Evolutionary conservation across 495 filamentous ascomycete species (phyloP).

Genomic region (Xylaria acuta): DNA sequence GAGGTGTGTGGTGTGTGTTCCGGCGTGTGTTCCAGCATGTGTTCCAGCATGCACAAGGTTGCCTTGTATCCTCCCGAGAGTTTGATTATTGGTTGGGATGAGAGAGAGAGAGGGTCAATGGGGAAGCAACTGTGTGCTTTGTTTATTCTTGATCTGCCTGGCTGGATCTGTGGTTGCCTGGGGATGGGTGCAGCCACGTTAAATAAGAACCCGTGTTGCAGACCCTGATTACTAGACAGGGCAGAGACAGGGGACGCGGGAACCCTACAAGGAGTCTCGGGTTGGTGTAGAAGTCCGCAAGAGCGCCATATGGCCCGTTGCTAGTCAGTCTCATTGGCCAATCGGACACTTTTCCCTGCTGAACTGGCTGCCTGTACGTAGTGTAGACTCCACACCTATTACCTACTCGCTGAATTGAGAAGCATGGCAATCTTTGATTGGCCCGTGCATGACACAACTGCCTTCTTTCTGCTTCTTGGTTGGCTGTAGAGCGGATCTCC

Average conservation of each 20-base stretch:
- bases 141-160: not conserved
- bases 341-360: not conserved
- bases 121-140: not conserved
- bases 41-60: not conserved
- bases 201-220: not conserved
- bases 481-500: constrained; percentile 14
- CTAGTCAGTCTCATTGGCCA: not conserved
- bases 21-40: not conserved
- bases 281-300: constrained; percentile 8
- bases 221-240: not conserved
- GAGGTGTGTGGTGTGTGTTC: not conserved
- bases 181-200: not conserved
- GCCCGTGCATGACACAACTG: constrained; percentile 1
- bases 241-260: too few species aligned
- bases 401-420: constrained; percentile 7
- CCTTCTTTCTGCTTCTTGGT: not conserved
- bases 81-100: not conserved
- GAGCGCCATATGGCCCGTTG: not conserved
- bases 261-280: constrained; percentile 12
- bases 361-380: too few species aligned
- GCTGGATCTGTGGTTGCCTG: not conserved
- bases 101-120: not conserved
- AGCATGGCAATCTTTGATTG: not conserved
- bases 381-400: not conserved
- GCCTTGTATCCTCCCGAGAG: not conserved